Percentiles rank a stretch among this genome's conserved stretches.
phyloP scores from a whole-genome alignment of 2,329 filamentous ascomycete genomes.

The Xenosphaeropsis pyriputrescens region DNA sequence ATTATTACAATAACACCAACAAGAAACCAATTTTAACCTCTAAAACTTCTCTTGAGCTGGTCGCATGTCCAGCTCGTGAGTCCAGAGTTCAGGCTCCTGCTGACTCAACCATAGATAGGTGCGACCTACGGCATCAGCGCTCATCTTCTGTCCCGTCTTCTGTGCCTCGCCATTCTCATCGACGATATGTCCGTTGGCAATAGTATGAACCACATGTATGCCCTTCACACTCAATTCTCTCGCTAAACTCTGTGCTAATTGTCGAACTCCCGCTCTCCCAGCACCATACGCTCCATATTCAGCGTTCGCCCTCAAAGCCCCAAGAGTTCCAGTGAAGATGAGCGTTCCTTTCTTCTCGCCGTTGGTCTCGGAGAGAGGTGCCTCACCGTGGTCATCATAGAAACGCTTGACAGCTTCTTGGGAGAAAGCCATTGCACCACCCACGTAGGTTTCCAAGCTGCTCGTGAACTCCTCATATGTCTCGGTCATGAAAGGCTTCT shows the following conservation, averaged over 20 bases:
- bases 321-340: constrained; percentile 41
- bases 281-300: constrained; percentile 40
- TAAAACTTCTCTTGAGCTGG: constrained; percentile 30
- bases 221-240: constrained; percentile 40
- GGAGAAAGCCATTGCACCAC: constrained; percentile 38
- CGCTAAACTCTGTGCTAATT: constrained; percentile 38
- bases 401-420: constrained; percentile 35
- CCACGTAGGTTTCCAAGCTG: constrained; percentile 34
- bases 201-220: constrained; percentile 42
- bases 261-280: constrained; percentile 32
- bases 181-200: constrained; percentile 37
- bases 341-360: constrained; percentile 38
- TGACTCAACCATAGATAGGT: constrained; percentile 35
- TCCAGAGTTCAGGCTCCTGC: constrained; percentile 28
- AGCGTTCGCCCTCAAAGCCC: constrained; percentile 35
- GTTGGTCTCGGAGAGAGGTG: constrained; percentile 24
- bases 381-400: constrained; percentile 33
- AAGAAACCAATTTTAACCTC: no score
- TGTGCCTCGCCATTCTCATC: constrained; percentile 31
- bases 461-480: constrained; percentile 32
- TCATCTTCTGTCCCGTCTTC: constrained; percentile 35
- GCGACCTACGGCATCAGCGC: constrained; percentile 39
- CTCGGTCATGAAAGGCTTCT: constrained; percentile 38
- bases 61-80: constrained; percentile 32
- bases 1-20: no score